Conservation (phyloP, 345 rosid species). For the Excoecaria agallocha region DNA sequence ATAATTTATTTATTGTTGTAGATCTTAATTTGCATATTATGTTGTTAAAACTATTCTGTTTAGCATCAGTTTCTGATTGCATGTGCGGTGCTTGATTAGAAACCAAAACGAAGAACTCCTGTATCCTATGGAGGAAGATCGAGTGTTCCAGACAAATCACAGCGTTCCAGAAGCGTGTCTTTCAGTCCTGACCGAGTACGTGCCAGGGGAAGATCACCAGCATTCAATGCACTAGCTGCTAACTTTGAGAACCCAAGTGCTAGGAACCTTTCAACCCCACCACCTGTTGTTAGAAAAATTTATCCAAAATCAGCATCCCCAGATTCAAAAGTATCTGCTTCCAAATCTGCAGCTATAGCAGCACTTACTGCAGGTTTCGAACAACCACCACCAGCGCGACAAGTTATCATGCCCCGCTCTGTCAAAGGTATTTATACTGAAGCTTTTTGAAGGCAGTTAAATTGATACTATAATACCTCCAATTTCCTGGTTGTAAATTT, state of each 20-base stretch:
- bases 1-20: background rate
- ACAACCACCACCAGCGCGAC: constrained; percentile 62
- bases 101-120: constrained; percentile 85
- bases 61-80: constrained; percentile 5
- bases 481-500: constrained; percentile 7
- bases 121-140: constrained; percentile 88
- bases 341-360: constrained; percentile 70
- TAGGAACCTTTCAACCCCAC: constrained; percentile 97
- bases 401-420: constrained; percentile 62
- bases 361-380: constrained; percentile 68
- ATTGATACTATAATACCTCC: background rate
- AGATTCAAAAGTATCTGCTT: constrained; percentile 53
- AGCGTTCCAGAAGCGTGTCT: constrained; percentile 97
- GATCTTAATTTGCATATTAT: background rate
- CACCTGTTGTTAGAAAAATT: constrained; percentile 82
- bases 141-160: constrained; percentile 74
- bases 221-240: constrained; percentile 95
- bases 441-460: constrained; percentile 1
- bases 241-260: constrained; percentile 76
- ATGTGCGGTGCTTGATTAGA: constrained; percentile 40
- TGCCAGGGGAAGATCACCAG: constrained; percentile 97
- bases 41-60: background rate
- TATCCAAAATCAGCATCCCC: constrained; percentile 92
- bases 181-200: constrained; percentile 96
- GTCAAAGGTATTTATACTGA: constrained; percentile 53